Evolutionary conservation across 2,329 filamentous ascomycete species (phyloP), one percentile per base, ranked within the genome.

Genomic region (Didymella pomorum): DNA sequence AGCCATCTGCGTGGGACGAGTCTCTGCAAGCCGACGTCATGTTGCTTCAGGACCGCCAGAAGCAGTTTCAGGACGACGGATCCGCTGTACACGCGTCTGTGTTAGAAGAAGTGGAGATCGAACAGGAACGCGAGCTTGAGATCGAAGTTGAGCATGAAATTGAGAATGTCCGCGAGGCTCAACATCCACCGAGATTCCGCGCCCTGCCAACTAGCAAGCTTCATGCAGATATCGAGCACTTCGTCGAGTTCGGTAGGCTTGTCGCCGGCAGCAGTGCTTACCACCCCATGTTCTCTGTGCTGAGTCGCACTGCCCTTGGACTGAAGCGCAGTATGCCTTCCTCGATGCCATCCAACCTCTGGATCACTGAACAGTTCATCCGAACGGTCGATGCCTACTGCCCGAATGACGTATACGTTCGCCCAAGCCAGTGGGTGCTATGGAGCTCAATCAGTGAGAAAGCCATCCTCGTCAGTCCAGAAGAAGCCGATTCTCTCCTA

Each of bases 351-450:
- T 58, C 55, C 14, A 67, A 64, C 8, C 60, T 83, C 0, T 80
- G 72, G 56, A 71, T 81, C 0, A 81, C 81, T 0, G 60, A 55
- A 0, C 81, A 87, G 56, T 88, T 86, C 56, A 73, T 67, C 2
- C 75, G 77, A 25, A 85, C 84, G 0, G 78, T 86, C 2, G 71
- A 75, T 2, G 37, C 68, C 2, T 58, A 48, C 7, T 58, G 66
- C n/a, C 61, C 82, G 61, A 72, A 77, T 52, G 79, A 82, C 48
- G 74, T 79, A 26, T 82, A 80, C 49, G 51, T 76, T 64, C 79
- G 82, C 1, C 73, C 83, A 0, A 84, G 88, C 0, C 83, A 87
- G 25, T 91, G 86, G 87, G 67, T 91, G 2, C 71, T 90, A 0
- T 89, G 83, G 82, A 84, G 81, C 57, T 63, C 64, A 0, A n/a